Evolutionary conservation across 345 rosid species (phyloP).

Genomic region (Luvunga scandens): DNA sequence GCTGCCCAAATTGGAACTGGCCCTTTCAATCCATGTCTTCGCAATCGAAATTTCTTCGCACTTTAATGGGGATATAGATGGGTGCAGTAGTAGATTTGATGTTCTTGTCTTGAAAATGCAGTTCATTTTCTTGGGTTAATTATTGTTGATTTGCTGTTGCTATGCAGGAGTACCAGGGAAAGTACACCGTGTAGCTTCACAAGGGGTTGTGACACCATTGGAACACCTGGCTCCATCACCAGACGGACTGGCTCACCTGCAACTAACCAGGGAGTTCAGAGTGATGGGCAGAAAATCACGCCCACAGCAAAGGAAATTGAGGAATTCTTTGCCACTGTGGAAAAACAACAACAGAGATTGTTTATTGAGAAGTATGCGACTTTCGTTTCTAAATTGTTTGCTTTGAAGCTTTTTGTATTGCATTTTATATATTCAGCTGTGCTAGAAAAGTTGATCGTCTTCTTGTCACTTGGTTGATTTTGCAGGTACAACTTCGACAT

Average conservation of each 20-base stretch:
- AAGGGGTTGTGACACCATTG: constrained; percentile 32
- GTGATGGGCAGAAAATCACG: constrained; percentile 25
- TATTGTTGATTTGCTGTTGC: background rate
- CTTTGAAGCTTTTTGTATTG: background rate
- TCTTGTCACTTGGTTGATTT: background rate
- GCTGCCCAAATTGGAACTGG: constrained; percentile 3
- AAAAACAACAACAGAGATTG: constrained; percentile 48
- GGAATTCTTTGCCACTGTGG: constrained; percentile 64
- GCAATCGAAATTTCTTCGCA: background rate
- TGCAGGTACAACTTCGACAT: constrained; percentile 87
- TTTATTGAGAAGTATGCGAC: constrained; percentile 57
- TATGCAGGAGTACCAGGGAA: constrained; percentile 53
- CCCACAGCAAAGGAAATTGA: constrained; percentile 61
- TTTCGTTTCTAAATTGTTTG: background rate
- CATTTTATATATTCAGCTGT: background rate
- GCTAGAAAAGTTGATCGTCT: background rate
- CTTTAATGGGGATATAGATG: background rate
- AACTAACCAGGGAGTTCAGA: constrained; percentile 25
- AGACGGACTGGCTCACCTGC: constrained; percentile 25
- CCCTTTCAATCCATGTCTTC: constrained; percentile 8
- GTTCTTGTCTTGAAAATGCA: background rate
- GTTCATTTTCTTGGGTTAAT: background rate
- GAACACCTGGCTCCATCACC: constrained; percentile 54
- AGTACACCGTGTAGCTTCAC: constrained; percentile 47
- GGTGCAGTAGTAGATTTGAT: background rate